phyloP scores from a whole-genome alignment of 2,329 filamentous ascomycete species.

The Nothopassalora personata region DNA sequence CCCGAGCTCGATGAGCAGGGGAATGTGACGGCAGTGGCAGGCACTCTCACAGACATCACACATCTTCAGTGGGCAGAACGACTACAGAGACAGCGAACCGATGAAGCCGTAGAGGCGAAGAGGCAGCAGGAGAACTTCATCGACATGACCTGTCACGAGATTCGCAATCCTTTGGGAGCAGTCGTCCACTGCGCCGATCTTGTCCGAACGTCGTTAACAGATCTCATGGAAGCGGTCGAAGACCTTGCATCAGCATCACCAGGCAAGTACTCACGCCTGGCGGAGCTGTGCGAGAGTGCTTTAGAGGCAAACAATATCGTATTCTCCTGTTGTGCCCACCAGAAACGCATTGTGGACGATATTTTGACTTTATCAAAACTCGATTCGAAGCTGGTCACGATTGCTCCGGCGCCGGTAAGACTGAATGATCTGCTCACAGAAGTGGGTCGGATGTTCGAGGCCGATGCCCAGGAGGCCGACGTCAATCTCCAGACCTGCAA shows the following conservation, averaged over 20 bases:
- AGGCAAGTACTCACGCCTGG: not conserved
- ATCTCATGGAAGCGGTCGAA: conserved; percentile 15
- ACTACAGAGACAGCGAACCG: conserved; percentile 35
- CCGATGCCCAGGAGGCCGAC: conserved; percentile 18
- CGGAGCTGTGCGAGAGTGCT: conserved; percentile 7
- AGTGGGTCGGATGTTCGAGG: conserved; percentile 22
- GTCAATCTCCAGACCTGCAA: conserved; percentile 11
- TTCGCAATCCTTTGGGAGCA: conserved; percentile 25
- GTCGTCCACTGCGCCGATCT: conserved; percentile 40
- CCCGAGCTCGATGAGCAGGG: conserved; percentile 30
- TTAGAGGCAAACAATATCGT: conserved; percentile 33
- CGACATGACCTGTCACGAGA: conserved; percentile 37
- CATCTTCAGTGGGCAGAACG: conserved; percentile 42
- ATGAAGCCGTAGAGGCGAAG: conserved; percentile 38
- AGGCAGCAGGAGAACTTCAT: conserved; percentile 41
- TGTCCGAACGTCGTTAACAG: conserved; percentile 25
- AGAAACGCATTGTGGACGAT: conserved; percentile 44
- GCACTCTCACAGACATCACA: conserved; percentile 41
- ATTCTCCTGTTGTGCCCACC: conserved; percentile 40
- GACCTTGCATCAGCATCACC: not conserved
- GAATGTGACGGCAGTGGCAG: conserved; percentile 36
- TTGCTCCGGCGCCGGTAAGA: conserved; percentile 19
- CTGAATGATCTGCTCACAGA: conserved; percentile 16
- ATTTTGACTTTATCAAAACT: conserved; percentile 39
- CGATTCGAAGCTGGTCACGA: conserved; percentile 37